Percentiles rank a stretch among this genome's conserved stretches.
These are phyloP conservation scores for Craterostigma plantagineum DNA, from an alignment of 257 asterid species.

Conservation along the genomic window DNA sequence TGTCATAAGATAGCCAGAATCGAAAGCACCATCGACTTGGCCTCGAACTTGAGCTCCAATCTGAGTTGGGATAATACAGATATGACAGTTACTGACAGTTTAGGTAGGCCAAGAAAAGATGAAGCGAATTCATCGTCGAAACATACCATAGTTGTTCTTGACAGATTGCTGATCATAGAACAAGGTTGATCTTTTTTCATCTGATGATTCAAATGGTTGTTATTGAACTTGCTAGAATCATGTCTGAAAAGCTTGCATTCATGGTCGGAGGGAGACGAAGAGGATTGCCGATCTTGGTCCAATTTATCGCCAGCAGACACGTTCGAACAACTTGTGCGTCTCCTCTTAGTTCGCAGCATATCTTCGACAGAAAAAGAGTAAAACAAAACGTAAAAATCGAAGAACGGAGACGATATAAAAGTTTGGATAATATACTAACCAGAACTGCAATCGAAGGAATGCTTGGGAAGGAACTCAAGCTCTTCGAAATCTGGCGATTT, in stretches of 20 bases:
- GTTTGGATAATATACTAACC: too few species aligned
- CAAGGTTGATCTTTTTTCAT: too few species aligned
- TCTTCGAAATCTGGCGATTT: conserved; percentile 24
- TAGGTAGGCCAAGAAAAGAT: too few species aligned
- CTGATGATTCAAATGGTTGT: too few species aligned
- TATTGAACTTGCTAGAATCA: too few species aligned
- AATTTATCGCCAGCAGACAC: conserved; percentile 11
- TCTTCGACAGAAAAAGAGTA: conserved; percentile 21
- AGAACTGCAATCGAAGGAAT: conserved; percentile 19
- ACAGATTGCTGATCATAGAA: too few species aligned
- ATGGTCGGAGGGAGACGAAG: conserved; percentile 63
- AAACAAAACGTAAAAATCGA: not conserved
- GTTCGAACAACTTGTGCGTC: conserved; percentile 33
- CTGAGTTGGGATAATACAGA: conserved; percentile 15
- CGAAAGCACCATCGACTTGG: conserved; percentile 76
- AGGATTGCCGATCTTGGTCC: conserved; percentile 38
- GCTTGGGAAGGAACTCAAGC: conserved; percentile 23
- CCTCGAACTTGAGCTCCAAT: conserved; percentile 89
- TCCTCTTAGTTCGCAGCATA: conserved; percentile 55
- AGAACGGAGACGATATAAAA: not conserved
- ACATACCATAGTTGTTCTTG: too few species aligned
- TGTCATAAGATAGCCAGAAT: conserved; percentile 89
- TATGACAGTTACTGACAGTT: not conserved
- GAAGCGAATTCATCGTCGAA: too few species aligned
- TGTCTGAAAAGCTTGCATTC: conserved; percentile 11